Percentiles rank a stretch among this genome's conserved stretches.
phyloP scores from a whole-genome alignment of 2,329 filamentous ascomycete species.

The Cladosporium halotolerans region DNA sequence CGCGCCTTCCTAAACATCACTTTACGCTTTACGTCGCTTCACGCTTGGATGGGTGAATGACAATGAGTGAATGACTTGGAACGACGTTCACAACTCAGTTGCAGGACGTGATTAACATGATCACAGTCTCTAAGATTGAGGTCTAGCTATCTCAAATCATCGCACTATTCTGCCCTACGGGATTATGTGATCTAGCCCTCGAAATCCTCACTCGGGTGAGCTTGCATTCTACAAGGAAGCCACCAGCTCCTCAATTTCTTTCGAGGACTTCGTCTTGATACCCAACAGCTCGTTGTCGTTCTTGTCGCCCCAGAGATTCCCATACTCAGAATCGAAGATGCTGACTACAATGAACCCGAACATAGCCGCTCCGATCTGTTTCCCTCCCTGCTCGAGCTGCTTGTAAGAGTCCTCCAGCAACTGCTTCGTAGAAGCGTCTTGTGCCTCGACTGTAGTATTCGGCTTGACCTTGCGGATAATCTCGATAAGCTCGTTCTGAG shows the following conservation, averaged over 20 bases:
- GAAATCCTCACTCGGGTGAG: no score
- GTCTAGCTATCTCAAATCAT: no score
- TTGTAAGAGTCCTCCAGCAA: slow-evolving; percentile 1
- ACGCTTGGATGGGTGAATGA: no score
- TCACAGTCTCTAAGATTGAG: no score
- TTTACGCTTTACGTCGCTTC: no score
- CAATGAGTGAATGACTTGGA: no score
- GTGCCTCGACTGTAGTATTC: background rate
- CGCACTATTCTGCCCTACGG: no score
- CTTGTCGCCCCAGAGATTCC: slow-evolving; percentile 1
- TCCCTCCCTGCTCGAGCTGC: background rate
- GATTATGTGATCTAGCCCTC: no score
- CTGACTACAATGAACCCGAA: slow-evolving; percentile 2
- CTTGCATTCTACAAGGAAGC: background rate
- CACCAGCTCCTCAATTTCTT: background rate
- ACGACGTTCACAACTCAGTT: no score
- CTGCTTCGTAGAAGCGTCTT: background rate
- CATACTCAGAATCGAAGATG: background rate
- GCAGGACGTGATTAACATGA: no score
- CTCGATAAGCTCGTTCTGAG: slow-evolving; percentile 34
- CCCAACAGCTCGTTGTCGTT: slow-evolving; percentile 8
- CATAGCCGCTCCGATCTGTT: background rate
- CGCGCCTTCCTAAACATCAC: no score
- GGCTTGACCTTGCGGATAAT: slow-evolving; percentile 26
- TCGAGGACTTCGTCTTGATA: background rate